Evolutionary conservation across 2,329 filamentous ascomycete genomes (phyloP), one percentile per base, ranked within the genome.

Genomic region (Coleophoma eucalyptorum): DNA sequence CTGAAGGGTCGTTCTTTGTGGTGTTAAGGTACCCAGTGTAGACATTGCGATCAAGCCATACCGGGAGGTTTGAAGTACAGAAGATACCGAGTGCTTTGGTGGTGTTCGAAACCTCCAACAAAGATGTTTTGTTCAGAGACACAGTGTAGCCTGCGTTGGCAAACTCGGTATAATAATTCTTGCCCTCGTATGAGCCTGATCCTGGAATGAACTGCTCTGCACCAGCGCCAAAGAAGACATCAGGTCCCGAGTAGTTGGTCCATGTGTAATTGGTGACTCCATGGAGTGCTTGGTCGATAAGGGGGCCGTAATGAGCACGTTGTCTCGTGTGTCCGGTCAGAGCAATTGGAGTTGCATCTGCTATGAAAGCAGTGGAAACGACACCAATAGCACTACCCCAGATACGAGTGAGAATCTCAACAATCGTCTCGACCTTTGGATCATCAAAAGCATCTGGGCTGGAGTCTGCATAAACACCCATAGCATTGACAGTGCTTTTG

Each of bases 1-100:
- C 89, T 11, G 80, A 75, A 1, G 90, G 89, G 59, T 86, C 78
- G 67, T 92, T 89, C 51, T 79, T 78, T 55, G 86, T 77, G 43
- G 69, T 75, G 58, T 77, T 72, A 20, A 93, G 73, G 70, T 93
- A 91, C 20, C 84, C 52, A 10, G 73, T 81, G 75, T 89, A 94
- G 57, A 95, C 76, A 61, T 94, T 92, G 58, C 90, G 84, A 71
- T 95, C 90, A 11, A 95, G 78, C 89, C 90, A 95, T 62, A 90
- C 89, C 40, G 88, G 87, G 65, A 95, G 79, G 70, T 89, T 88
- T 56, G 78, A 80, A 53, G 80, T 78, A 62, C 82, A 84, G 73
- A 94, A 95, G 62, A 95, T 83, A 33, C 90, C 90, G 1, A 95
- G 82, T 1, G 87, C 81, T 62, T 79, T 84, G 57, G 82, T 75